Conservation (phyloP, 2,329 filamentous ascomycete genomes). For the Aquanectria penicillioides region DNA sequence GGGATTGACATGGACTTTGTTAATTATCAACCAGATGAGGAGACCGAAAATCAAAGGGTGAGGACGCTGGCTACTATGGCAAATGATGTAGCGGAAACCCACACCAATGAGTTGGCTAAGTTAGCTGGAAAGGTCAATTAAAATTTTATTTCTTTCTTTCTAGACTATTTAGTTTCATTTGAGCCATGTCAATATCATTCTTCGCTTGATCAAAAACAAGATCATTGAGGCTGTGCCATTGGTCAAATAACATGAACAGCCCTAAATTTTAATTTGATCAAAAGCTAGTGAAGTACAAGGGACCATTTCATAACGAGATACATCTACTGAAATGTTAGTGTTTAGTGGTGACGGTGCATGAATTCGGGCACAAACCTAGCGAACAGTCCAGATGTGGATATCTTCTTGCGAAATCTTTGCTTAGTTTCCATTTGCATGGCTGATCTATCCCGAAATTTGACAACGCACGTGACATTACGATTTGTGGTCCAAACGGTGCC, state of each 20-base stretch:
- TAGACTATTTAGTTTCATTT: too few relatives aligned
- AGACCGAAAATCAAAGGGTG: constrained; percentile 5
- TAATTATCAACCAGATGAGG: not conserved
- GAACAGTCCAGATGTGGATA: constrained; percentile 9
- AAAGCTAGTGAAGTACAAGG: not conserved
- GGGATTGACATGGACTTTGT: not conserved
- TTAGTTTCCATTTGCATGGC: constrained; percentile 5
- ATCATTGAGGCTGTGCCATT: too few relatives aligned
- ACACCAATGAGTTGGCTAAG: too few relatives aligned
- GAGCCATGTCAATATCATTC: too few relatives aligned
- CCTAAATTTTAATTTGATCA: not conserved
- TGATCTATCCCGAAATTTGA: constrained; percentile 2
- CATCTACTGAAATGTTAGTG: not conserved
- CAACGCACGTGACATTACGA: not conserved
- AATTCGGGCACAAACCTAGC: not conserved
- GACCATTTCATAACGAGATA: constrained; percentile 5
- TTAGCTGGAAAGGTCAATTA: too few relatives aligned
- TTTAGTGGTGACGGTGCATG: too few relatives aligned
- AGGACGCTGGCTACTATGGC: not conserved
- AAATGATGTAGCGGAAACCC: not conserved
- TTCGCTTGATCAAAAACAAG: too few relatives aligned
- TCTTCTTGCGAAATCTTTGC: constrained; percentile 11
- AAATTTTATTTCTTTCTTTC: not conserved
- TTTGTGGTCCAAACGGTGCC: not conserved
- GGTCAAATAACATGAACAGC: not conserved